These are phyloP conservation scores for Gastrolobium bilobum DNA, from an alignment of 306 rosid species.

Conservation along the genomic window DNA sequence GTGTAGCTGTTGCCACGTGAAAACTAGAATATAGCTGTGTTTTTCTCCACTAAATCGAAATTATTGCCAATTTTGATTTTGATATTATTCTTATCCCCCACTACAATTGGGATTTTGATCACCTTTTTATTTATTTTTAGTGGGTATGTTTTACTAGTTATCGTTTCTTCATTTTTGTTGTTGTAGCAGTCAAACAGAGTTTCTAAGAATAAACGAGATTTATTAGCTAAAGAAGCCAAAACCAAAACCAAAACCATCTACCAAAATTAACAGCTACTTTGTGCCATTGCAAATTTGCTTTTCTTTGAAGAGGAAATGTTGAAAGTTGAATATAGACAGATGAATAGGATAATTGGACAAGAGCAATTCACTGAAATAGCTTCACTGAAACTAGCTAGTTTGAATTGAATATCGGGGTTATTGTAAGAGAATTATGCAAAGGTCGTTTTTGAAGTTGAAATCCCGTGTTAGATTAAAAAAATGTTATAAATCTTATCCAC, in stretches of 20 bases:
- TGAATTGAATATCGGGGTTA: conserved; percentile 8
- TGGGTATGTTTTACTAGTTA: neutral
- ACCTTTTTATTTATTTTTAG: conserved; percentile 16
- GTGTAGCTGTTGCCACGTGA: conserved; percentile 55
- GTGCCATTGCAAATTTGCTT: neutral
- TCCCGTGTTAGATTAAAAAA: neutral
- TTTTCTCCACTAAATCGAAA: conserved; percentile 12
- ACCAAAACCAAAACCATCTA: neutral
- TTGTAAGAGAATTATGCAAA: neutral
- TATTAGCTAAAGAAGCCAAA: neutral
- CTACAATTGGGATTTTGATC: neutral
- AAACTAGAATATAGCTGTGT: neutral
- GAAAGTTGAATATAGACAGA: neutral
- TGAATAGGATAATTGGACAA: neutral
- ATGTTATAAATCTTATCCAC: neutral
- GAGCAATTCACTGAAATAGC: neutral
- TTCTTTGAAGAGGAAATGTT: neutral
- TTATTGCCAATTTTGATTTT: neutral
- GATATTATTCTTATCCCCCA: neutral
- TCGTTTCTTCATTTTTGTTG: neutral
- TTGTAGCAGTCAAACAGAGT: neutral
- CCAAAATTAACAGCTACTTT: conserved; percentile 32
- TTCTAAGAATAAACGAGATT: conserved; percentile 11
- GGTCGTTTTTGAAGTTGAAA: neutral
- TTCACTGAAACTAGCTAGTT: neutral